Evolutionary conservation across 2,329 filamentous ascomycete species (phyloP).

Genomic region (Tolypocladium capitatum): DNA sequence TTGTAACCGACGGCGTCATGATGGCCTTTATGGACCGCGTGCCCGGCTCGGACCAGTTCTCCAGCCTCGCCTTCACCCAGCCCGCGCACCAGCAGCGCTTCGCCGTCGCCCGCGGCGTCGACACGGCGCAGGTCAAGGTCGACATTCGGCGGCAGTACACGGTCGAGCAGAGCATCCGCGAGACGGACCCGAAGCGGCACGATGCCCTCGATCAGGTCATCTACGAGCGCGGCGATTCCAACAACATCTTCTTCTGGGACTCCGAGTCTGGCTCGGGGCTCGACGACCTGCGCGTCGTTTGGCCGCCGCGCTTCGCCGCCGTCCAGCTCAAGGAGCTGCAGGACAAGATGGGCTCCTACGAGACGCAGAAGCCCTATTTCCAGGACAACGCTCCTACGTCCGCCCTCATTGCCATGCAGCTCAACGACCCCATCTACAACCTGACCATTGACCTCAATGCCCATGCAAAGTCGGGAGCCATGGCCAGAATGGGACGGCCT

Average conservation of each 20-base stretch:
- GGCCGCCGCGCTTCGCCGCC: not conserved
- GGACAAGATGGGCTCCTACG: not conserved
- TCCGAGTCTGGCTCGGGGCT: not conserved
- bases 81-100: slow-evolving; percentile 26
- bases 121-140: slow-evolving; percentile 1
- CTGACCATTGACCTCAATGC: slow-evolving; percentile 3
- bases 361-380: not conserved
- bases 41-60: slow-evolving; percentile 12
- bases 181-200: not conserved
- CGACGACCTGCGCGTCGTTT: not conserved
- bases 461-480: not conserved
- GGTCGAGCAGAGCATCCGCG: slow-evolving; percentile 1
- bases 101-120: slow-evolving; percentile 8
- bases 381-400: slow-evolving; percentile 2
- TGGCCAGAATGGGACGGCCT: not conserved
- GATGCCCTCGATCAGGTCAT: not conserved
- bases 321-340: not conserved
- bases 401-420: slow-evolving; percentile 5
- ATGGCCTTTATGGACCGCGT: slow-evolving; percentile 18
- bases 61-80: slow-evolving; percentile 16
- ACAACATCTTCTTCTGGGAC: not conserved
- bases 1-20: slow-evolving; percentile 18
- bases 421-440: slow-evolving; percentile 6
- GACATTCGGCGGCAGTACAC: slow-evolving; percentile 13
- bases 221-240: not conserved